phyloP scores from a whole-genome alignment of 208 protist genomes.

The Phytomonas sp. region DNA sequence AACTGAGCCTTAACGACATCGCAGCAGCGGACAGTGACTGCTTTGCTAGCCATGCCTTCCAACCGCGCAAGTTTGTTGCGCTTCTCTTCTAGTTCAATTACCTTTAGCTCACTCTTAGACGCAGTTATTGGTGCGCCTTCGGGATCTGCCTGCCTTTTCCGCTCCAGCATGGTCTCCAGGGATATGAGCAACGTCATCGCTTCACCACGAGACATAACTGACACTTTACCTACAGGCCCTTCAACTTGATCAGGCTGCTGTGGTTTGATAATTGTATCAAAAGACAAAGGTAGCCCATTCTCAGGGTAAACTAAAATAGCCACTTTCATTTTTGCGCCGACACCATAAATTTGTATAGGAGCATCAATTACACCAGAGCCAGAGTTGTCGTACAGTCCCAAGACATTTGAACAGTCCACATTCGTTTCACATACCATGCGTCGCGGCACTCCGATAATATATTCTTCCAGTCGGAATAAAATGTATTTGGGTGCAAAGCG shows the following conservation, averaged over 20 bases:
- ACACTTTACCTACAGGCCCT: conserved; percentile 23
- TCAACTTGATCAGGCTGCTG: conserved; percentile 9
- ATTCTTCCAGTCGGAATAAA: conserved; percentile 77
- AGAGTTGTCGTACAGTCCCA: conserved; percentile 21
- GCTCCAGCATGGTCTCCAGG: conserved; percentile 74
- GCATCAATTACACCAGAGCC: conserved; percentile 20
- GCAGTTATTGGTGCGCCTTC: not conserved
- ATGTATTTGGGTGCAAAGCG: conserved; percentile 77
- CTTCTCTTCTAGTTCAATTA: conserved; percentile 55
- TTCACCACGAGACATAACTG: conserved; percentile 55
- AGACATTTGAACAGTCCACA: conserved; percentile 54
- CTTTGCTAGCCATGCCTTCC: conserved; percentile 51
- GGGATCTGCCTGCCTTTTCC: conserved; percentile 26
- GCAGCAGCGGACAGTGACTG: conserved; percentile 39
- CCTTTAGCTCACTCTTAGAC: conserved; percentile 26
- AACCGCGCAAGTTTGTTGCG: conserved; percentile 44
- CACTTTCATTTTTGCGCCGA: conserved; percentile 47
- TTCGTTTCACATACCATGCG: conserved; percentile 57
- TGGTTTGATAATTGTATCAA: conserved; percentile 41
- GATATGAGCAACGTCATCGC: conserved; percentile 76
- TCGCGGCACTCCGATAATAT: conserved; percentile 53
- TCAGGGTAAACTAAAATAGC: conserved; percentile 70
- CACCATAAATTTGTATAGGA: conserved; percentile 44
- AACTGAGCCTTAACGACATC: conserved; percentile 63
- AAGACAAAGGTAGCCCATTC: conserved; percentile 37